These are phyloP conservation scores for Melaleuca quinquenervia DNA, from an alignment of 345 rosid species.

Conservation along the genomic window DNA sequence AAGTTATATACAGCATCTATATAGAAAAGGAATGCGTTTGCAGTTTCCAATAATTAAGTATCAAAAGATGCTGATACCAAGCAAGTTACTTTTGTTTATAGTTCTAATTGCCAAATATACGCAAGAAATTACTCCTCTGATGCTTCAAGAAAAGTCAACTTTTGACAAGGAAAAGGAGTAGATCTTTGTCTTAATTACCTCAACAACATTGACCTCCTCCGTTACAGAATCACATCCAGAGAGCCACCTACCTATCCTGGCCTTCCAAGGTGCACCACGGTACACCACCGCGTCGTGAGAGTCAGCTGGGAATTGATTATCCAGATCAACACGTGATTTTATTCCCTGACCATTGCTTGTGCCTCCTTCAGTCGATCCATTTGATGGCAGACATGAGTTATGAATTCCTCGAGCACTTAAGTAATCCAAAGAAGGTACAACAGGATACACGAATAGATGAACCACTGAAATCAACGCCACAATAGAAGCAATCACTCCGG, in stretches of 20 bases:
- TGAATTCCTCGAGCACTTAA: constrained; percentile 33
- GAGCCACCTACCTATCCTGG: constrained; percentile 81
- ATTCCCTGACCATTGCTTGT: constrained; percentile 7
- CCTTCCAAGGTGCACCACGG: constrained; percentile 83
- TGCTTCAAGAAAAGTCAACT: not conserved
- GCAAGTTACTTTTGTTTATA: not conserved
- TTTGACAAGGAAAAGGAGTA: not conserved
- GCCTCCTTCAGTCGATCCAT: constrained; percentile 26
- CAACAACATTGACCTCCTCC: constrained; percentile 39
- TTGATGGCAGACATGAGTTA: constrained; percentile 24
- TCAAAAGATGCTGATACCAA: not conserved
- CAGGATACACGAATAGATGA: constrained; percentile 62
- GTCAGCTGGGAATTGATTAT: constrained; percentile 61
- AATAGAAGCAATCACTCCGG: constrained; percentile 46
- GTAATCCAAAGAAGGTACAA: constrained; percentile 61
- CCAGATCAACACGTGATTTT: constrained; percentile 26
- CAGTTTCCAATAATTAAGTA: not conserved
- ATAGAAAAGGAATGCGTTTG: not conserved
- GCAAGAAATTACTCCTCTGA: not conserved
- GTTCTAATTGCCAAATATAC: not conserved
- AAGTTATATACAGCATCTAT: not conserved
- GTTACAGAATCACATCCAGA: constrained; percentile 63
- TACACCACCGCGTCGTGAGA: constrained; percentile 59
- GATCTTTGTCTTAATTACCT: constrained; percentile 25
- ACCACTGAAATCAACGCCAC: constrained; percentile 54